Base-by-base conservation (phyloP, 345 rosid species). In the Turnera subulata region DNA sequence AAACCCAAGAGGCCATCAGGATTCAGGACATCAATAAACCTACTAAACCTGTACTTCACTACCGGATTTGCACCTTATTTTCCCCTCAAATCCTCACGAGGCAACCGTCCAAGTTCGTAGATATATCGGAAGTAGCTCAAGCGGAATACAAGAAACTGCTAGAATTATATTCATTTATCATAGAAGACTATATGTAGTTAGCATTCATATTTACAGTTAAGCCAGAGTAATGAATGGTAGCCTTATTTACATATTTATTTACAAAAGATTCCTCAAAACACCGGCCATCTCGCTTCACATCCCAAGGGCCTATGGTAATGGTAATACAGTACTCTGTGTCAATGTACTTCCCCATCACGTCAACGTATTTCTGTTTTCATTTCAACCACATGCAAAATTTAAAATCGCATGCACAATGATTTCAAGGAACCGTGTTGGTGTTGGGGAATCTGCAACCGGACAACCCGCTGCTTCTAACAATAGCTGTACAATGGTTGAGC, bases 371-470 rank as follows among this genome's bases (percentile, higher is more conserved):
- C 32, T 29, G 19, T 51, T 45, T 48, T 62, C 43, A 26, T 22
- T 50, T 62, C 43, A 56, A 46, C 4, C 38, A 40, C 66, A 55
- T 40, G 57, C 72, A 29, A 24, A 42, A 25, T 22, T 53, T 45
- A 61, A 60, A 72, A 56, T 52, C 33, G 64, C 61, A 22, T 56
- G 46, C 58, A 56, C 46, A 56, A 13, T 29, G 49, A 46, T 53
- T 32, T 68, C 29, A 59, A 40, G 47, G 67, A 18, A 62, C 13
- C 0, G 9, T 23, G 40, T 37, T 22, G 2, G 5, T 22, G 6
- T 23, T 12, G 0, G 1, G 45, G 5, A 15, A 20, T 24, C 58
- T 22, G 64, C 50, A 54, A 18, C 35, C 6, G 13, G 21, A 15
- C 47, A 15, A 42, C n/a, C n/a, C 32, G 56, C 9, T 29, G 18